These are phyloP conservation scores for Monascus ruber DNA, from an alignment of 2,329 filamentous ascomycete genomes.

Conservation along the genomic window DNA sequence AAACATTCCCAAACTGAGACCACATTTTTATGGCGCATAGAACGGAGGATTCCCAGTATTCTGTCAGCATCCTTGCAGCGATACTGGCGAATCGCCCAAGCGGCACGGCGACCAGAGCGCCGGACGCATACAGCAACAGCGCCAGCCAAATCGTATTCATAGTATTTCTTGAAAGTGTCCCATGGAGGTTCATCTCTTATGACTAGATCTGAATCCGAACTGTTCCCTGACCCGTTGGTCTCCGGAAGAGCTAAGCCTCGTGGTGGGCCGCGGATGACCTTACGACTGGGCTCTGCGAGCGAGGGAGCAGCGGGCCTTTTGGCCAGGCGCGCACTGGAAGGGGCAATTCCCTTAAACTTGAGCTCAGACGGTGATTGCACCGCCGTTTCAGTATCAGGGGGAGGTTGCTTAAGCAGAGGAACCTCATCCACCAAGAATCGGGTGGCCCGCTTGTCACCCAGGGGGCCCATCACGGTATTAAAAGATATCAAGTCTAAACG, in stretches of 20 bases:
- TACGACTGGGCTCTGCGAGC: too few species aligned
- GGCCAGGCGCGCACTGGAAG: conserved; percentile 1
- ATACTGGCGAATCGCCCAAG: conserved; percentile 4
- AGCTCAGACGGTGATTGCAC: too few species aligned
- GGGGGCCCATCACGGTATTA: too few species aligned
- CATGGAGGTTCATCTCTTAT: conserved; percentile 5
- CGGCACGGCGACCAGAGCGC: conserved; percentile 1
- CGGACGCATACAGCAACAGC: conserved; percentile 5
- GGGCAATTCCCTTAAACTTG: not conserved
- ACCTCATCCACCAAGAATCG: too few species aligned
- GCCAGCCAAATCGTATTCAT: conserved; percentile 5
- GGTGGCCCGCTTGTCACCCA: too few species aligned
- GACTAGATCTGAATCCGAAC: conserved; percentile 1
- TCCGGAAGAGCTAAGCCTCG: conserved; percentile 2
- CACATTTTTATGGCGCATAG: conserved; percentile 3
- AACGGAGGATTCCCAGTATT: conserved; percentile 3
- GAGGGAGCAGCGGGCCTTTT: too few species aligned
- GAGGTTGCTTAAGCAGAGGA: too few species aligned
- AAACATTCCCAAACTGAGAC: too few species aligned
- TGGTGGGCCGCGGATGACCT: conserved; percentile 1
- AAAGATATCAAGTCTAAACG: too few species aligned
- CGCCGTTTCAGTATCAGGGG: too few species aligned
- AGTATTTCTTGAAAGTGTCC: conserved; percentile 6
- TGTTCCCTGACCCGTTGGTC: conserved; percentile 1
- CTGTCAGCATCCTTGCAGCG: conserved; percentile 3